Conservation (phyloP, 2,329 filamentous ascomycete species). For the Neocucurbitaria cava region DNA sequence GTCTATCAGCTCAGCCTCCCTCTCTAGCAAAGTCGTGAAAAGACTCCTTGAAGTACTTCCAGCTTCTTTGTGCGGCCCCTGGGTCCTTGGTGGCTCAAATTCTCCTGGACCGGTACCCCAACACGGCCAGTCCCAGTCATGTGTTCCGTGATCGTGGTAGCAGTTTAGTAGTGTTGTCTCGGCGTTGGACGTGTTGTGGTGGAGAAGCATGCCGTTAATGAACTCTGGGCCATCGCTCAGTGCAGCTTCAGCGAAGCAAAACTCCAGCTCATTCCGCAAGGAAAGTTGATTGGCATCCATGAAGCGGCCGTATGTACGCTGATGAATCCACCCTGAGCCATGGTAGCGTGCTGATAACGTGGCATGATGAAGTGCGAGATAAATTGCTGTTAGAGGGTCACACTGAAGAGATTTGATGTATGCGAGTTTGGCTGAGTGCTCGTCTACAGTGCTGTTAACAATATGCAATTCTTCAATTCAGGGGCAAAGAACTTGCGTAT, state of each 20-base stretch:
- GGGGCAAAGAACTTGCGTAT: constrained; percentile 17
- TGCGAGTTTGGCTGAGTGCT: constrained; percentile 17
- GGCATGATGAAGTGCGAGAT: constrained; percentile 35
- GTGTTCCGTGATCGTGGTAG: constrained; percentile 35
- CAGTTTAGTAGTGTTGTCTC: constrained; percentile 34
- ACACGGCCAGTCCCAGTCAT: constrained; percentile 35
- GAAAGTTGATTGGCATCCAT: constrained; percentile 38
- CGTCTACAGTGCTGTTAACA: constrained; percentile 16
- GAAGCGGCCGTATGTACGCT: constrained; percentile 36
- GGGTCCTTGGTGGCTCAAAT: constrained; percentile 35
- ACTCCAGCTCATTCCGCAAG: constrained; percentile 39
- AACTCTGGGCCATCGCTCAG: constrained; percentile 34
- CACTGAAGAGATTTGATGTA: constrained; percentile 31
- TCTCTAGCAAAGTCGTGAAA: constrained; percentile 36
- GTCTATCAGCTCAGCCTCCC: constrained; percentile 26
- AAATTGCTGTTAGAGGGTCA: constrained; percentile 36
- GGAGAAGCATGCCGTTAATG: constrained; percentile 30
- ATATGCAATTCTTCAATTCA: neutral
- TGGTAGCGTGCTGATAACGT: constrained; percentile 41
- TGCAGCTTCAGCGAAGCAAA: constrained; percentile 37
- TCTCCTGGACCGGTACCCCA: constrained; percentile 24
- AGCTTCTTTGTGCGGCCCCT: constrained; percentile 31
- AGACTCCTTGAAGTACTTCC: constrained; percentile 17
- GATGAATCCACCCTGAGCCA: constrained; percentile 41
- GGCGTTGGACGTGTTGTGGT: constrained; percentile 12